phyloP scores from a whole-genome alignment of 139 green algal species.

The Haematococcus lacustris region DNA sequence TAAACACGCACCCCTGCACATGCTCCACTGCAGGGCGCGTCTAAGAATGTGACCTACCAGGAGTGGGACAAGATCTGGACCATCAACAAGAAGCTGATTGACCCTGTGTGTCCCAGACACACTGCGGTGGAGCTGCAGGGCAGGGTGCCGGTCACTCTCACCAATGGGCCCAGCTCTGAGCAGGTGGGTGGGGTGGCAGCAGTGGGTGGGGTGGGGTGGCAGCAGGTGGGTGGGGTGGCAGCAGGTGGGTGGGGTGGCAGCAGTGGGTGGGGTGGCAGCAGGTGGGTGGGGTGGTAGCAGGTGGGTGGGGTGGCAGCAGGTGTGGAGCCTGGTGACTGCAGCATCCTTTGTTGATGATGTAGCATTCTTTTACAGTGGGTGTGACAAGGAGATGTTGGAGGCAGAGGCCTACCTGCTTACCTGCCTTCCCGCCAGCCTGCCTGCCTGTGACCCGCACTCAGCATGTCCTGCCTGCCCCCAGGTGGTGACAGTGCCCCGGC shows the following conservation, averaged over 20 bases:
- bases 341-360: not conserved
- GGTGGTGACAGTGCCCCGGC: conserved; percentile 44
- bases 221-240: no score
- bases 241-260: no score
- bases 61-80: conserved; percentile 99
- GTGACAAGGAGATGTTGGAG: no score
- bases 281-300: conserved; percentile 33
- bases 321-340: not conserved
- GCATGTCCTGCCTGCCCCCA: not conserved
- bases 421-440: not conserved
- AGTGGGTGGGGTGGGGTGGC: no score
- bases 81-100: conserved; percentile 95
- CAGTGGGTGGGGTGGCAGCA: no score
- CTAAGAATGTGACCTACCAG: conserved; percentile 81
- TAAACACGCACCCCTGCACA: not conserved
- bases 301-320: not conserved
- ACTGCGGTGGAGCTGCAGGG: conserved; percentile 62
- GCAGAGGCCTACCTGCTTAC: no score
- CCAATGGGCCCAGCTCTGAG: conserved; percentile 59
- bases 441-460: not conserved
- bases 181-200: no score
- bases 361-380: not conserved
- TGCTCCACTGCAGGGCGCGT: conserved; percentile 85
- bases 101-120: conserved; percentile 80
- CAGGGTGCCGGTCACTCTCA: conserved; percentile 58